phyloP scores from a whole-genome alignment of 148 eudicot genomes.

The Beta vulgaris region DNA sequence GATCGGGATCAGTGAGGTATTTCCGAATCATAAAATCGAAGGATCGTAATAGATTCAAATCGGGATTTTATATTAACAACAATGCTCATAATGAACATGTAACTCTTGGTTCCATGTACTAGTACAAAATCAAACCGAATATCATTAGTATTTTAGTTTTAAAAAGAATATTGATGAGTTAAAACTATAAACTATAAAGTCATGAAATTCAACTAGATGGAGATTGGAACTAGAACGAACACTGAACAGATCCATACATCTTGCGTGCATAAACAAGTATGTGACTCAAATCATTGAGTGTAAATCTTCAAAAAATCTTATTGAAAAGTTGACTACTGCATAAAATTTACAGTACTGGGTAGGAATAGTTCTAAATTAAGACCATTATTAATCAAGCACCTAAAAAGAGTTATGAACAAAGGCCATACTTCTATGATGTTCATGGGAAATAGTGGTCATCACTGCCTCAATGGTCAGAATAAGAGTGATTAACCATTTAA shows the following conservation, averaged over 20 bases:
- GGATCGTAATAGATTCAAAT: too few species aligned
- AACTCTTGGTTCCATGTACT: too few species aligned
- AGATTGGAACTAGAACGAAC: neutral
- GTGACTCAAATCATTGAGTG: neutral
- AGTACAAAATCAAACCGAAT: too few species aligned
- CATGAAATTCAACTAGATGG: neutral
- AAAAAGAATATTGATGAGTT: too few species aligned
- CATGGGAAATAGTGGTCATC: slow-evolving; percentile 15
- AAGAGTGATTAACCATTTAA: slow-evolving; percentile 5
- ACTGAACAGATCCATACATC: neutral
- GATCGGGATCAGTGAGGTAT: too few species aligned
- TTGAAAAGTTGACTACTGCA: neutral
- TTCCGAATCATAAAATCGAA: too few species aligned
- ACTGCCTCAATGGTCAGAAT: too few species aligned
- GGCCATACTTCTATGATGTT: neutral
- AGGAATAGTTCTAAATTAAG: slow-evolving; percentile 9
- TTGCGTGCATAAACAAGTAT: neutral
- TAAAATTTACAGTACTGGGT: neutral
- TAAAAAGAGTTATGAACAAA: slow-evolving; percentile 1
- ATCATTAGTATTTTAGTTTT: too few species aligned
- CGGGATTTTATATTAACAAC: too few species aligned
- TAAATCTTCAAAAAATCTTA: neutral
- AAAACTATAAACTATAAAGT: too few species aligned
- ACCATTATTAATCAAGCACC: slow-evolving; percentile 10
- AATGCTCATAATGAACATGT: too few species aligned